Evolutionary conservation across 2,329 filamentous ascomycete species (phyloP), one percentile per base, ranked within the genome.

Genomic region (Neurospora crassa): DNA sequence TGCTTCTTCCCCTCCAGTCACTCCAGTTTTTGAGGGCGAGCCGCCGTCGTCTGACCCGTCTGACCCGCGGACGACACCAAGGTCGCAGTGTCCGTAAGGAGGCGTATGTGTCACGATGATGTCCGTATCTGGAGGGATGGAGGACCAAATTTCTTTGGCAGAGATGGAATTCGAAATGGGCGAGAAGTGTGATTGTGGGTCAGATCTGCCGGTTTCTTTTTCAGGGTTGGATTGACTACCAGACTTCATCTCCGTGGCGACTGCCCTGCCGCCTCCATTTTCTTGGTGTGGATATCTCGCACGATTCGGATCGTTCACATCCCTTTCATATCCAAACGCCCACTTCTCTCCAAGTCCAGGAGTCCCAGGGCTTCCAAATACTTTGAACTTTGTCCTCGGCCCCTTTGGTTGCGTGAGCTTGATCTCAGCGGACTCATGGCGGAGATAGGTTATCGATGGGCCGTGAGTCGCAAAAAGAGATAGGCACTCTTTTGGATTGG

Each of bases 81-180:
- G 82, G 74, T 93, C 91, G 73, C 86, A 83, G 76, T 91, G 87
- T 1, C 81, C 84, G 72, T 82, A 83, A 0, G 91, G 85, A 14
- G 91, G 91, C 0, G 90, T 91, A 77, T 94, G 91, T 2, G 91
- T 92, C 40, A 94, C 82, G 1, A 93, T 82, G 53, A 94, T 83
- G 76, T 93, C 90, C 0, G 85, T 83, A 68, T 88, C 84, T 0
- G 84, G 78, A 0, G 90, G 89, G 29, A 93, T 89, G 10, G 79
- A 79, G 18, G 84, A 81, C 91, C 91, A 94, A 1, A 91, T 10
- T 40, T 40, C 8, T 40, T 40, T 40, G 10, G 37, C 37, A 2
- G 37, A 40, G 37, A 40, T 40, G 37, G 37, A 11, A 29, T 1
- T 29, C 4, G 4, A 29, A 40, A 40, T 40, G 37, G 37, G 37